Percentiles rank a stretch among this genome's conserved stretches.
phyloP scores from a whole-genome alignment of 768 basidiomycete genomes.

The Boletales sp. region DNA sequence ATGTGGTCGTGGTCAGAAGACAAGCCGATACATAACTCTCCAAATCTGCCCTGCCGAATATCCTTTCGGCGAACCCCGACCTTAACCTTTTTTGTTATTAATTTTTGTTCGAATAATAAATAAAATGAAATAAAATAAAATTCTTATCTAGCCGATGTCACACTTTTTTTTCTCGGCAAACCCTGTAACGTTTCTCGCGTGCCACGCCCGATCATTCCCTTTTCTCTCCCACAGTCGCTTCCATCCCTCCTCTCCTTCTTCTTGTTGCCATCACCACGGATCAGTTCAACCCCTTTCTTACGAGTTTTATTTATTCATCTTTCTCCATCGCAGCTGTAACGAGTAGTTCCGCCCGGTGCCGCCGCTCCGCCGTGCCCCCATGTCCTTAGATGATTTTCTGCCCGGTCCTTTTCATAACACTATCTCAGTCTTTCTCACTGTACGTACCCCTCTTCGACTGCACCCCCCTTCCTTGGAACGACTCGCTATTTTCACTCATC shows the following conservation, averaged over 20 bases:
- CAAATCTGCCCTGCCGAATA: conserved; percentile 15
- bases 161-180: conserved; percentile 6
- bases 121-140: no score
- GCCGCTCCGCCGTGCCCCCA: not conserved
- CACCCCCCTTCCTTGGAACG: conserved; percentile 6
- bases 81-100: conserved; percentile 7
- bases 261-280: conserved; percentile 4
- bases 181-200: conserved; percentile 10
- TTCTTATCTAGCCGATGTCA: conserved; percentile 30
- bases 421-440: conserved; percentile 15
- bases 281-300: not conserved
- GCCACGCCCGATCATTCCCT: conserved; percentile 18
- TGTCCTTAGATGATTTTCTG: not conserved
- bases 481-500: conserved; percentile 10
- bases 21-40: conserved; percentile 28
- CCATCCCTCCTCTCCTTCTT: not conserved
- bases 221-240: not conserved
- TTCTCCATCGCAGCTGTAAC: not conserved
- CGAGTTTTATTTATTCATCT: not conserved
- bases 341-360: conserved; percentile 17
- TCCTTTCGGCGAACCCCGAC: conserved; percentile 27
- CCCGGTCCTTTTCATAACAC: conserved; percentile 4
- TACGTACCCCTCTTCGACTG: conserved; percentile 4
- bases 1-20: conserved; percentile 28
- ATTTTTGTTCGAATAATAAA: conserved; percentile 1